phyloP scores from a whole-genome alignment of 2,329 filamentous ascomycete genomes.

The Leptographium lundbergii region DNA sequence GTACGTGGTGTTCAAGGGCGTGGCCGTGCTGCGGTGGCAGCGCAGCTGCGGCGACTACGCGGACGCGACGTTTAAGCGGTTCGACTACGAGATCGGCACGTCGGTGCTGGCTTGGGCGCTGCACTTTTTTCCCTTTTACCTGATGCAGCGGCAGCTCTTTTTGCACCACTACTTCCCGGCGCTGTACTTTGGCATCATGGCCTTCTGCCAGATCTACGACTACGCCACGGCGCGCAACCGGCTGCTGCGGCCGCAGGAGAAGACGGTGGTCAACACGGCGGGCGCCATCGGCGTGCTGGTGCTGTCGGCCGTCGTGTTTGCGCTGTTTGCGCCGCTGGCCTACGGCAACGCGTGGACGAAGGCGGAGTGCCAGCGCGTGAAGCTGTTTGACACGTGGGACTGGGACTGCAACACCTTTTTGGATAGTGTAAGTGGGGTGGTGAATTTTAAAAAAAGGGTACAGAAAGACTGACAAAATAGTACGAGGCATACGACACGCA shows the following conservation, averaged over 20 bases:
- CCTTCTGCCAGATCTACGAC: constrained; percentile 81
- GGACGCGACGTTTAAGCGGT: constrained; percentile 77
- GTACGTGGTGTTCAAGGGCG: constrained; percentile 74
- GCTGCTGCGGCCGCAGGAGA: constrained; percentile 53
- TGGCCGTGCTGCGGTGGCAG: constrained; percentile 88
- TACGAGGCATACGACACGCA: constrained; percentile 33
- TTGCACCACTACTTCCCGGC: constrained; percentile 97
- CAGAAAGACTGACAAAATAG: constrained; percentile 20
- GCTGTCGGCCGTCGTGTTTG: constrained; percentile 63
- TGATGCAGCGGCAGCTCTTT: constrained; percentile 97
- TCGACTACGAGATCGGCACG: constrained; percentile 91
- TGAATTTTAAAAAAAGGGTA: too few relatives aligned
- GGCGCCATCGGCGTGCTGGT: constrained; percentile 62
- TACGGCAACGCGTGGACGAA: constrained; percentile 95
- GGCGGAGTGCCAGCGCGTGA: constrained; percentile 71
- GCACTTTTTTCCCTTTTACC: constrained; percentile 97
- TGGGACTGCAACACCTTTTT: constrained; percentile 96
- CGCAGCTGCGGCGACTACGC: constrained; percentile 80
- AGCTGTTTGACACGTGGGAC: constrained; percentile 84
- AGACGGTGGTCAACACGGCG: constrained; percentile 62
- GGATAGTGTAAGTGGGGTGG: constrained; percentile 58
- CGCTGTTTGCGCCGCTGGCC: constrained; percentile 73
- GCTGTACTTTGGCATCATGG: constrained; percentile 86
- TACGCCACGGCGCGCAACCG: constrained; percentile 65
- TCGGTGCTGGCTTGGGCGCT: constrained; percentile 89